Evolutionary conservation across 2,329 filamentous ascomycete genomes (phyloP), one percentile per base, ranked within the genome.

Genomic region (Arthrobotrys sinensis): DNA sequence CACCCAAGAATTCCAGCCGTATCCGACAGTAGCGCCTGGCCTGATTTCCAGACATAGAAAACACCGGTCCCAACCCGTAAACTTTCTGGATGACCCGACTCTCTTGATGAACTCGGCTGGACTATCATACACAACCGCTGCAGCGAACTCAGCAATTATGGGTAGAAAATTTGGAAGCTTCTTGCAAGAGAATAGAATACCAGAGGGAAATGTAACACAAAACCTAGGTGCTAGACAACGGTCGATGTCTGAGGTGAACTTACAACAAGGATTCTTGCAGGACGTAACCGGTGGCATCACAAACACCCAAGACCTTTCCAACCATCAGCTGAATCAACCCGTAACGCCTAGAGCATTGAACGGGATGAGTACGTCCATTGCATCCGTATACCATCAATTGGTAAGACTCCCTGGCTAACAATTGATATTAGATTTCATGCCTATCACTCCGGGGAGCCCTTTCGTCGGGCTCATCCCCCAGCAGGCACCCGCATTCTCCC

Each of bases 171-270:
- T 71, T 50, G 66, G 57, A 53, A 67, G 36, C 62, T 77, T 77
- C 50, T 52, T 77, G 34, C 73, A 77, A 71, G 73, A 77, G 65
- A 77, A 77, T 52, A 77, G 73, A 62, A 71, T 77, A 71, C 73
- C 73, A 8, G 73, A 71, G 46, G 66, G 72, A 21, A 63, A 77
- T 70, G 60, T 71, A 50, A 48, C 60, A 53, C 67, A 70, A 46
- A 77, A 63, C 50, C 55, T 76, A 34, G 46, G 45, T 46, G 60
- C 66, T 52, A 48, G 73, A 71, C 73, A 77, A 55, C 50, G 73
- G 43, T 70, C 73, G n/a, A 77, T 77, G 73, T 77, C 73, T 45
- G 73, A 77, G 45, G 73, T 77, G 46, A 70, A 65, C 65, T 38
- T 68, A 52, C 73, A 70, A 50, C 72, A 77, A 66, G 73, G 73